Evolutionary conservation across 2,329 filamentous ascomycete species (phyloP).

Genomic region (Shiraia sp.): DNA sequence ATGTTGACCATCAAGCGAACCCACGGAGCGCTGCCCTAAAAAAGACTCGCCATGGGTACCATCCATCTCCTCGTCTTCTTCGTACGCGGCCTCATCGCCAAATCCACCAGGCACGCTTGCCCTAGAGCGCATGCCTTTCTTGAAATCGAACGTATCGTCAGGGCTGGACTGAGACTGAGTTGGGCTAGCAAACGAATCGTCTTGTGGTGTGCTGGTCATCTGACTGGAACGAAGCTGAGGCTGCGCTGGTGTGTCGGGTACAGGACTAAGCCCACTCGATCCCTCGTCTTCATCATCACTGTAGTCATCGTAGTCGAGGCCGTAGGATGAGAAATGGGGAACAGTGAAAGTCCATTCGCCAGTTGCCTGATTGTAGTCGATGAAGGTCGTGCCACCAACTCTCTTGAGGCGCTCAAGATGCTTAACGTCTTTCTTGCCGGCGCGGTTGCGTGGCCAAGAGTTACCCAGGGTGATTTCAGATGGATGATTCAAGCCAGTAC

Average conservation of each 20-base stretch:
- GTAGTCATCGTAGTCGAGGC: slow-evolving; percentile 70
- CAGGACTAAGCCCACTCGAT: slow-evolving; percentile 44
- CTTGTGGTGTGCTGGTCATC: slow-evolving; percentile 39
- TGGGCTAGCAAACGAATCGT: slow-evolving; percentile 45
- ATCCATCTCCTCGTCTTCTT: slow-evolving; percentile 61
- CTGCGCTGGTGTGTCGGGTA: slow-evolving; percentile 51
- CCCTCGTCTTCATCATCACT: slow-evolving; percentile 64
- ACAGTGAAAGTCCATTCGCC: slow-evolving; percentile 92
- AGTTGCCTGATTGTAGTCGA: slow-evolving; percentile 75
- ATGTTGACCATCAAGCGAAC: slow-evolving; percentile 65
- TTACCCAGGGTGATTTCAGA: slow-evolving; percentile 87
- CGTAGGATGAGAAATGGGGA: slow-evolving; percentile 97
- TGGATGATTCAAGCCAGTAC: slow-evolving; percentile 89
- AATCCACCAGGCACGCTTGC: slow-evolving; percentile 78
- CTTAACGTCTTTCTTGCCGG: slow-evolving; percentile 71
- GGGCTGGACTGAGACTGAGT: slow-evolving; percentile 48
- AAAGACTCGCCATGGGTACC: slow-evolving; percentile 66
- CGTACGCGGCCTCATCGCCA: slow-evolving; percentile 62
- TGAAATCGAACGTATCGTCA: slow-evolving; percentile 62
- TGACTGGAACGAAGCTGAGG: slow-evolving; percentile 34
- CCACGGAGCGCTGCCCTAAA: slow-evolving; percentile 91
- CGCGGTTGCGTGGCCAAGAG: slow-evolving; percentile 82
- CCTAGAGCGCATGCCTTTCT: slow-evolving; percentile 53
- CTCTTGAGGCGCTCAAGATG: slow-evolving; percentile 81
- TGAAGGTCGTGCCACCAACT: slow-evolving; percentile 79